These are phyloP conservation scores for Mimosa pudica DNA, from an alignment of 306 rosid species.

Conservation along the genomic window DNA sequence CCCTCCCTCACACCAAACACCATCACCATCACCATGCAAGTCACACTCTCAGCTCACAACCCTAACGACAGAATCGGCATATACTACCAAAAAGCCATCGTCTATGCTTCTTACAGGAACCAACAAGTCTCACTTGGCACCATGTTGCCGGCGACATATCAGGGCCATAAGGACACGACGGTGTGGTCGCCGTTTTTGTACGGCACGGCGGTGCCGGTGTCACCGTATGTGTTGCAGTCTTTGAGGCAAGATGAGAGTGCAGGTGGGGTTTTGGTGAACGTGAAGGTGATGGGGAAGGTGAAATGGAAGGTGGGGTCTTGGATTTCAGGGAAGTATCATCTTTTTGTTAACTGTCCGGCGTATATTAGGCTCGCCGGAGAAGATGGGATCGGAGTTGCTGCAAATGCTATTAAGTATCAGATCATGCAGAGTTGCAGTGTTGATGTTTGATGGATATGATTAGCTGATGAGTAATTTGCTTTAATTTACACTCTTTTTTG, in stretches of 20 bases:
- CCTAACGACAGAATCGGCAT: constrained; percentile 65
- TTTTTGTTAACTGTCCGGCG: constrained; percentile 74
- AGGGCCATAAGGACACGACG: constrained; percentile 60
- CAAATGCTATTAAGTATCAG: constrained; percentile 58
- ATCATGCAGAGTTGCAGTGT: constrained; percentile 60
- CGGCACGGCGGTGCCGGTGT: constrained; percentile 53
- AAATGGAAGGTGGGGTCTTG: constrained; percentile 84
- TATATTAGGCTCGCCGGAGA: constrained; percentile 49
- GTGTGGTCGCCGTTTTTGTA: constrained; percentile 75
- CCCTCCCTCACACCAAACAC: constrained; percentile 40
- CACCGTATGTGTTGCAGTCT: constrained; percentile 43
- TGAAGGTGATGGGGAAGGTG: constrained; percentile 60
- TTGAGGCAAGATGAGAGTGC: constrained; percentile 53
- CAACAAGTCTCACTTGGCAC: constrained; percentile 65
- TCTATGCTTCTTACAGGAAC: constrained; percentile 56
- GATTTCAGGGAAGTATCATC: constrained; percentile 63
- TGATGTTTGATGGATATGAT: constrained; percentile 42
- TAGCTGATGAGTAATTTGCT: constrained; percentile 25
- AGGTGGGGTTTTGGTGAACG: constrained; percentile 47
- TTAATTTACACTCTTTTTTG: background rate
- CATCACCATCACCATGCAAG: constrained; percentile 51
- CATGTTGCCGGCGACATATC: constrained; percentile 55
- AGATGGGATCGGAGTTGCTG: constrained; percentile 28
- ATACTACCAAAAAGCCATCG: constrained; percentile 48
- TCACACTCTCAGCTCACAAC: constrained; percentile 59